Evolutionary conservation across 2,329 filamentous ascomycete genomes (phyloP).

Genomic region (Diplodia scrobiculata): DNA sequence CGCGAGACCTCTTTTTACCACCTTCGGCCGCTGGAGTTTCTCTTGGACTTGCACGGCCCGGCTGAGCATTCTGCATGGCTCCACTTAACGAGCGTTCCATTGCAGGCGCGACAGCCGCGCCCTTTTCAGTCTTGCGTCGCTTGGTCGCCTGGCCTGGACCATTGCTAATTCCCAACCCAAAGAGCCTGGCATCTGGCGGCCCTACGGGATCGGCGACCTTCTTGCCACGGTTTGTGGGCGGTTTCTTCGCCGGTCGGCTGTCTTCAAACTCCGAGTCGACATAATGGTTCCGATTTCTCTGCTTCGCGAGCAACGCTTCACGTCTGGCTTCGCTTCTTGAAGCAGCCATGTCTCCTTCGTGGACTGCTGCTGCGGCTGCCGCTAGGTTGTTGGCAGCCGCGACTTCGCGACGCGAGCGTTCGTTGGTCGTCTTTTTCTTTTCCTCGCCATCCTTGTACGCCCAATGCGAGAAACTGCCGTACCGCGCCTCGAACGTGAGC

Average conservation of each 20-base stretch:
- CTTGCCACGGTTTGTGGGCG: constrained; percentile 61
- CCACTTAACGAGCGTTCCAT: constrained; percentile 71
- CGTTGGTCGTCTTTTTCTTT: constrained; percentile 61
- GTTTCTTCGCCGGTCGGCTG: constrained; percentile 61
- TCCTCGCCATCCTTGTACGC: constrained; percentile 81
- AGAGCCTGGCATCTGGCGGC: constrained; percentile 45
- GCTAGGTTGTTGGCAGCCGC: constrained; percentile 69
- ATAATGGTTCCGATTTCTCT: constrained; percentile 64
- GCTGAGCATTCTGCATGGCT: constrained; percentile 53
- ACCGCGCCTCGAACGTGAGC: constrained; percentile 90
- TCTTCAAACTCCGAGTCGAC: constrained; percentile 82
- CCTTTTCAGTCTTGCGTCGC: constrained; percentile 78
- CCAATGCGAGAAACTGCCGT: constrained; percentile 91
- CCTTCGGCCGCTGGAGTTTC: constrained; percentile 68
- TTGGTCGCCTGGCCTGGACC: constrained; percentile 63
- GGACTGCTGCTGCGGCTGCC: constrained; percentile 70
- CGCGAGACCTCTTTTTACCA: constrained; percentile 70
- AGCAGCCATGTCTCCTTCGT: constrained; percentile 80
- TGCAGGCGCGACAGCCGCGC: constrained; percentile 44
- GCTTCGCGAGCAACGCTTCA: constrained; percentile 74
- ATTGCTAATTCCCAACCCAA: constrained; percentile 68
- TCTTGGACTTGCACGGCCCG: constrained; percentile 61
- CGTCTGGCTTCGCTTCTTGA: constrained; percentile 80
- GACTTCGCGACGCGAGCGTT: constrained; percentile 76
- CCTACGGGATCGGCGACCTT: constrained; percentile 60